phyloP scores from a whole-genome alignment of 2,329 filamentous ascomycete genomes.

The Xylaria sp. region DNA sequence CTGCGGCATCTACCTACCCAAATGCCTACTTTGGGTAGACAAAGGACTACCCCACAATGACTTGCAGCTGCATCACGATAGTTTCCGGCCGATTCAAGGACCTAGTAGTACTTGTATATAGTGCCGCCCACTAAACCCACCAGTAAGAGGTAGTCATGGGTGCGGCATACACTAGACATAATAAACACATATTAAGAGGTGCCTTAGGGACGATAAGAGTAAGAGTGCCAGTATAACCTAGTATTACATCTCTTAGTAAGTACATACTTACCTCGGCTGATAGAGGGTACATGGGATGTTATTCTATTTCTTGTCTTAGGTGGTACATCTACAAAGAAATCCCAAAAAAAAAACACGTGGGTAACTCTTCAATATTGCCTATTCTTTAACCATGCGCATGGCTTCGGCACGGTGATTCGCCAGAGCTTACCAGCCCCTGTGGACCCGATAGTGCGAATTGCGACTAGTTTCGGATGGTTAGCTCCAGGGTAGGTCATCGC shows the following conservation, averaged over 20 bases:
- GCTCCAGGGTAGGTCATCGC: conserved; percentile 9
- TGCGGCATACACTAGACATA: too few species aligned
- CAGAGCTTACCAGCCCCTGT: conserved; percentile 21
- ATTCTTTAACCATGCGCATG: conserved; percentile 29
- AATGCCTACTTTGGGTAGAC: not conserved
- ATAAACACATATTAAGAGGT: too few species aligned
- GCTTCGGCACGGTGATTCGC: conserved; percentile 30
- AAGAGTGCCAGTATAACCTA: too few species aligned
- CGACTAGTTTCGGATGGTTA: conserved; percentile 4
- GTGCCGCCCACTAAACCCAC: too few species aligned
- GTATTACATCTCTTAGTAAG: not conserved
- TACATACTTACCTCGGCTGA: too few species aligned
- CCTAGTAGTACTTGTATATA: too few species aligned
- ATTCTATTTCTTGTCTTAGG: not conserved
- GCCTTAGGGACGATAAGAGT: too few species aligned
- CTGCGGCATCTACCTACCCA: not conserved
- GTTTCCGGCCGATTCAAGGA: too few species aligned
- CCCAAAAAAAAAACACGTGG: not conserved
- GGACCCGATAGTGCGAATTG: not conserved
- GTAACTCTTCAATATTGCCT: not conserved
- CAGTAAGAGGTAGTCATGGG: too few species aligned
- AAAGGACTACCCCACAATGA: conserved; percentile 23
- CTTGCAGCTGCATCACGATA: conserved; percentile 21
- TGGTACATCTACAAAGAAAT: not conserved
- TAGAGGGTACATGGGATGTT: not conserved